Evolutionary conservation across 257 asterid species (phyloP).

Genomic region (Salvia hispanica): DNA sequence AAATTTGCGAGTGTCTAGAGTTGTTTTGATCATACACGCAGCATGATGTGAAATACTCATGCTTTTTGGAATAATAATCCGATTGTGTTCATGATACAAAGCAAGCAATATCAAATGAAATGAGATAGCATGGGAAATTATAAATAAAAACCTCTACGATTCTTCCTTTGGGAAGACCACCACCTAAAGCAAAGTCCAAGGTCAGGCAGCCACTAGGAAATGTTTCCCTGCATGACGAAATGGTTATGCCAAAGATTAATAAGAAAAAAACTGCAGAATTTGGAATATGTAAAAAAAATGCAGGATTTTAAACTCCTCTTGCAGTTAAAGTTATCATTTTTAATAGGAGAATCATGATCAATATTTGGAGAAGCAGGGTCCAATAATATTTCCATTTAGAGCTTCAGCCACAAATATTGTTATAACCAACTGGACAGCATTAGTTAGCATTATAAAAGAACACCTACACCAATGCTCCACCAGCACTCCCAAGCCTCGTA

Average conservation of each 20-base stretch:
- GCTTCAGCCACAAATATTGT: neutral
- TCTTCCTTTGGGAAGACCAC: constrained; percentile 97
- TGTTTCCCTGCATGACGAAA: constrained; percentile 69
- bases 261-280: neutral
- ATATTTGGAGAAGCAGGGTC: constrained; percentile 1
- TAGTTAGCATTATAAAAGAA: constrained; percentile 27
- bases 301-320: neutral
- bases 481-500: constrained; percentile 94
- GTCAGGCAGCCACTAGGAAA: constrained; percentile 97
- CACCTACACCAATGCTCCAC: constrained; percentile 96
- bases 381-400: neutral
- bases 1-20: neutral
- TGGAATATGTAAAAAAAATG: neutral
- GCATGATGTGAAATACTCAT: neutral
- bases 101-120: neutral
- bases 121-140: constrained; percentile 2
- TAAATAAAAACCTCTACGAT: constrained; percentile 77
- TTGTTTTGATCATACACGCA: neutral
- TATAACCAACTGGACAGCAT: neutral
- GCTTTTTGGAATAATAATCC: neutral
- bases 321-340: neutral
- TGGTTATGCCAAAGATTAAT: neutral
- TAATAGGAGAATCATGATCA: neutral
- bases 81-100: constrained; percentile 12
- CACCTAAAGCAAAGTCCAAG: constrained; percentile 93